Evolutionary conservation across 305 asterid species (phyloP).

Genomic region (Andrographis paniculata): DNA sequence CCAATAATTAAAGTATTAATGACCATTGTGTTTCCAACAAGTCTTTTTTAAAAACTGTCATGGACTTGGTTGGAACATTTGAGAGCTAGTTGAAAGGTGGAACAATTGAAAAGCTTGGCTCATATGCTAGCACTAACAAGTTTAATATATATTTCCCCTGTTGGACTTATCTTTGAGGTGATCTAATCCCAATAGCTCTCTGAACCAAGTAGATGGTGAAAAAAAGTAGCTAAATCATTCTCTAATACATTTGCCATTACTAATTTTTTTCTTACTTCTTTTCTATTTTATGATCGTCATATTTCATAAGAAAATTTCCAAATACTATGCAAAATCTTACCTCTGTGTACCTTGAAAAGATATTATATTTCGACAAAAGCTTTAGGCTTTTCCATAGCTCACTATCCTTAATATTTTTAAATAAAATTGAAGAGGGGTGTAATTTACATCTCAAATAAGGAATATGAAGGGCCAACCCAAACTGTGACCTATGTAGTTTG

Average conservation of each 20-base stretch:
- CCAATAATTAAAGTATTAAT: slow-evolving; percentile 20
- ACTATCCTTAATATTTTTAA: too few species aligned
- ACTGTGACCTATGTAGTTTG: too few species aligned
- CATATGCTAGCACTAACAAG: slow-evolving; percentile 37
- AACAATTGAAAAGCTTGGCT: slow-evolving; percentile 25
- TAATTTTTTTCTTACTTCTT: slow-evolving; percentile 20
- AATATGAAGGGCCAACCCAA: too few species aligned
- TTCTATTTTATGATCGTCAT: neutral
- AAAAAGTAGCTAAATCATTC: slow-evolving; percentile 56
- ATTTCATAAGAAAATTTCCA: neutral
- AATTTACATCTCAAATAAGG: too few species aligned
- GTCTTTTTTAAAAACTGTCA: slow-evolving; percentile 45
- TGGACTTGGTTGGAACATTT: slow-evolving; percentile 76
- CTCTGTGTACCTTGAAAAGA: too few species aligned
- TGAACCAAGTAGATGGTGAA: slow-evolving; percentile 61
- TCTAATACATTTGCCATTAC: slow-evolving; percentile 82
- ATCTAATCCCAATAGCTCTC: slow-evolving; percentile 56
- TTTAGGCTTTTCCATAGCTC: too few species aligned
- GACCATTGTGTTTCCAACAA: slow-evolving; percentile 22
- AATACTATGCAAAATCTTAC: too few species aligned
- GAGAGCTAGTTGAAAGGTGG: slow-evolving; percentile 45
- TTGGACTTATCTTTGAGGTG: slow-evolving; percentile 77
- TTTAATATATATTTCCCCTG: slow-evolving; percentile 35
- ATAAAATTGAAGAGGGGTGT: too few species aligned
- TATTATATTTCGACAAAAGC: too few species aligned